These are phyloP conservation scores for Naematelia aurantialba DNA, from an alignment of 768 basidiomycete species.

Conservation along the genomic window DNA sequence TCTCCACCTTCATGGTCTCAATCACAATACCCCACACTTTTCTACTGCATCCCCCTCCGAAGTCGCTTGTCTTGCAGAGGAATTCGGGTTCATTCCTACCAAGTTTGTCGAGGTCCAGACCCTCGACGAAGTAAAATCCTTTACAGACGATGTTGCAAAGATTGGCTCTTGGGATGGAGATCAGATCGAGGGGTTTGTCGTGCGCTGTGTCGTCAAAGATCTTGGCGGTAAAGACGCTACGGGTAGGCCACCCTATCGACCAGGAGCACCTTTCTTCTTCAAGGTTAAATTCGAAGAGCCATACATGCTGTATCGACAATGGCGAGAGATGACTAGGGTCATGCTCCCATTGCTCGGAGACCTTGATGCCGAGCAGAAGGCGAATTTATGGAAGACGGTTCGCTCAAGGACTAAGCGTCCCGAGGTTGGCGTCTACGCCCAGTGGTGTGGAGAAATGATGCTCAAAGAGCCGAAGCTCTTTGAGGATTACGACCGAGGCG, in stretches of 20 bases:
- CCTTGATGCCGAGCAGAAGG: slow-evolving; percentile 17
- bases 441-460: slow-evolving; percentile 81
- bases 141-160: slow-evolving; percentile 65
- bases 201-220: slow-evolving; percentile 65
- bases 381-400: slow-evolving; percentile 50
- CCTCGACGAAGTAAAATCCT: slow-evolving; percentile 65
- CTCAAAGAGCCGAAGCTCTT: slow-evolving; percentile 61
- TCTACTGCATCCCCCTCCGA: slow-evolving; percentile 63
- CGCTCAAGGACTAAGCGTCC: slow-evolving; percentile 68
- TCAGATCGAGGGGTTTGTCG: slow-evolving; percentile 89
- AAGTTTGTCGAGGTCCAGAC: slow-evolving; percentile 58
- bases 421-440: slow-evolving; percentile 73
- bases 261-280: slow-evolving; percentile 91
- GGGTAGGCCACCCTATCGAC: slow-evolving; percentile 61
- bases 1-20: slow-evolving; percentile 88
- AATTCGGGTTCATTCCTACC: slow-evolving; percentile 90
- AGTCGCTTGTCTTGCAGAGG: slow-evolving; percentile 74
- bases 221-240: slow-evolving; percentile 29
- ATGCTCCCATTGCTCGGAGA: slow-evolving; percentile 55
- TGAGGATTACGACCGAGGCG: slow-evolving; percentile 68
- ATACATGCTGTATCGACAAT: slow-evolving; percentile 97
- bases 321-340: slow-evolving; percentile 85
- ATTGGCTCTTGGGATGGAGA: slow-evolving; percentile 78
- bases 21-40: slow-evolving; percentile 65
- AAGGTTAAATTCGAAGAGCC: slow-evolving; percentile 99